Evolutionary conservation across 257 asterid species (phyloP), one percentile per base, ranked within the genome.

Genomic region (Solanum commersonii): DNA sequence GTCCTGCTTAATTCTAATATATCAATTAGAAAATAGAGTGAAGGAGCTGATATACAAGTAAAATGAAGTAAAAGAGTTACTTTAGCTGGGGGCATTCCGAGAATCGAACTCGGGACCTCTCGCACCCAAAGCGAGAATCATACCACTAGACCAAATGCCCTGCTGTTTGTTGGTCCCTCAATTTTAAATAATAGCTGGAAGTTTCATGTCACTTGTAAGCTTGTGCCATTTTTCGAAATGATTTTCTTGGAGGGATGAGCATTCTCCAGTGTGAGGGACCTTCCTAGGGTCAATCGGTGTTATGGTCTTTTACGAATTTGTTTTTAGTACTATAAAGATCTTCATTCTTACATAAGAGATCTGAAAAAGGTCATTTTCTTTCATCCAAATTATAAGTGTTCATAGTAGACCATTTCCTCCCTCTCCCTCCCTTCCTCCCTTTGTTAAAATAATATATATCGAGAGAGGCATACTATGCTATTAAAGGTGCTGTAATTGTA

Each of bases 81-180:
- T 25, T 42, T 44, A 44, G 5, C 8, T 25, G 34, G 98, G 98
- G 96, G 95, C 98, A 94, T 93, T 94, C 94, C 94, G 92, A 93
- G 94, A 92, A 93, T 96, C 88, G 93, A 95, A 92, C 95, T 92
- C 92, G 89, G 92, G 97, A 92, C 97, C 96, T 92, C 95, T 91
- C 94, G 94, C 95, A 92, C 97, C 97, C 95, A 70, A 90, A 95
- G 95, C 93, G 92, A 92, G 98, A 94, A 94, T 95, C 96, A 93
- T 94, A 91, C 95, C 96, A 92, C 96, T 92, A 94, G 95, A 93
- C 98, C 99, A 93, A 94, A 92, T 94, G 96, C 95, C 94, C 98
- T 4, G 5, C 3, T 46, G 20, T 46, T 44, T 8, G 60, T 38
- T 77, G 8, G 59, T 77, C 35, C 56, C 33, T 7, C 52, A 77